Evolutionary conservation across 306 rosid species (phyloP), one percentile per base, ranked within the genome.

Genomic region (Cucumis hystrix): DNA sequence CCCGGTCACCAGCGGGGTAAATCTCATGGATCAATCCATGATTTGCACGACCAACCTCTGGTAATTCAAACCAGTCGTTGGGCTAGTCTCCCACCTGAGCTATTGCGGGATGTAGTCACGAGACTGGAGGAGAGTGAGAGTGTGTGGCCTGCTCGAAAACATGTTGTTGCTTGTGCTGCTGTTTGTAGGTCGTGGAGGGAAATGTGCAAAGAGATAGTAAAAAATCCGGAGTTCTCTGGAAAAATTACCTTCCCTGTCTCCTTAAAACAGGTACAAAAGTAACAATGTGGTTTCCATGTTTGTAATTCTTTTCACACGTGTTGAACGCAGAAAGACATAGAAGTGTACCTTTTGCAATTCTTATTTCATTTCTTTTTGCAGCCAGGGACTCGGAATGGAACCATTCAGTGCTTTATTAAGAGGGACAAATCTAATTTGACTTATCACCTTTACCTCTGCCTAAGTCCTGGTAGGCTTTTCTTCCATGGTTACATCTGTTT

Each of bases 131-230:
- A 89, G 86, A 92, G 93, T 78, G 97, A 92, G 88, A 92, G 78
- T 65, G 80, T 82, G 0, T 92, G 97, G 97, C 97, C 96, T 41
- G 80, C 93, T 49, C 90, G 96, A 45, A 92, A 80, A 89, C 78
- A 92, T 18, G 97, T 92, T 41, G 96, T 92, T 76, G 93, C 97
- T 37, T 92, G 93, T 82, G 87, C 97, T 65, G 86, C 96, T 52
- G 96, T 92, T 79, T 92, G 96, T 80, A 91, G 83, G 73, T 92
- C 96, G 40, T 92, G 97, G 97, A 92, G 97, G 81, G 82, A 80
- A 12, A 90, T 92, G 96, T 92, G 97, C 88, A 92, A 87, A 79
- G 97, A 90, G 54, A 90, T 92, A 0, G 97, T 92, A 10, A 89
- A 79, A 85, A 80, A 80, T 83, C 97, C 91, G 0, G 97, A 92